Evolutionary conservation across 345 rosid genomes (phyloP).

Genomic region (Bruguiera sexangula): DNA sequence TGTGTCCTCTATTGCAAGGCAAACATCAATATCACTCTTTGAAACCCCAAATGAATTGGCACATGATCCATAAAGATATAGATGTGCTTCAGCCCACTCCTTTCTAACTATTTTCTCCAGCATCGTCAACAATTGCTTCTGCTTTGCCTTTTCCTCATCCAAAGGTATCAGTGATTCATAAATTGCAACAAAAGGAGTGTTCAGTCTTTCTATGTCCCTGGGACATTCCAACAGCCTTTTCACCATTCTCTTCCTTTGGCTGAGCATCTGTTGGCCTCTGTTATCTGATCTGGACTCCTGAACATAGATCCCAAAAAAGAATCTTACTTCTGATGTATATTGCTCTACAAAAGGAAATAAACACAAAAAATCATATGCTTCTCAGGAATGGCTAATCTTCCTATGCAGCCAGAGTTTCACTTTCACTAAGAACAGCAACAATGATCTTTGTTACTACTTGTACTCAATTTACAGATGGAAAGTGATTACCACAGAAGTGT

Average conservation of each 20-base stretch:
- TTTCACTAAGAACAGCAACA: not conserved
- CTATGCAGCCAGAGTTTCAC: not conserved
- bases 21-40: conserved; percentile 93
- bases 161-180: conserved; percentile 74
- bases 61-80: conserved; percentile 92
- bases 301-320: conserved; percentile 17
- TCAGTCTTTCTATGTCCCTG: conserved; percentile 56
- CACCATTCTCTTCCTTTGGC: conserved; percentile 62
- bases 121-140: conserved; percentile 60
- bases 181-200: conserved; percentile 54
- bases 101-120: conserved; percentile 67
- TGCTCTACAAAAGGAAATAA: not conserved
- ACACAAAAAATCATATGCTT: not conserved
- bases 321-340: conserved; percentile 1
- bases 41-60: conserved; percentile 91
- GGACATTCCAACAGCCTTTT: conserved; percentile 54
- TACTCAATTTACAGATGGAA: not conserved
- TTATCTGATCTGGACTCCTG: conserved; percentile 82
- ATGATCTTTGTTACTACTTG: not conserved
- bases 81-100: conserved; percentile 86
- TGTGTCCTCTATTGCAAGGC: conserved; percentile 61
- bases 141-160: conserved; percentile 78
- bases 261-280: conserved; percentile 62
- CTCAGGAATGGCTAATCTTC: conserved; percentile 1
- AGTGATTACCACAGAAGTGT: not conserved